phyloP scores from a whole-genome alignment of 2,329 filamentous ascomycete species.

The Echinosphaeria canescens region DNA sequence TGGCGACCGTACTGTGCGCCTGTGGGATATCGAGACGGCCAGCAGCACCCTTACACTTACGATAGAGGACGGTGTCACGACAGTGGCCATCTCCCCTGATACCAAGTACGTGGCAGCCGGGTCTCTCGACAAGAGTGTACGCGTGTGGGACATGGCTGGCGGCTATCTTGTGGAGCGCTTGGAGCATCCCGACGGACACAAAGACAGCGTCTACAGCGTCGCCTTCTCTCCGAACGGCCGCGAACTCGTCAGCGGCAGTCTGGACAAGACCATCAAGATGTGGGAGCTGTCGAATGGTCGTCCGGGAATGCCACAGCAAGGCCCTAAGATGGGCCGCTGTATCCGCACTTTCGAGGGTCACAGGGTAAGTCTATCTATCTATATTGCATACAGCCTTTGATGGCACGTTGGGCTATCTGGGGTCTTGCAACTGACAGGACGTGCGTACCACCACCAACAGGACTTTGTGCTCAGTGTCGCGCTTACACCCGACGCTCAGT shows the following conservation, averaged over 20 bases:
- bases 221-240: slow-evolving; percentile 89
- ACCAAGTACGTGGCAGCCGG: slow-evolving; percentile 87
- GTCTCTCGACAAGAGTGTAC: slow-evolving; percentile 91
- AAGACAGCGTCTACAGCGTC: slow-evolving; percentile 91
- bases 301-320: too few species aligned
- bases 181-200: slow-evolving; percentile 84
- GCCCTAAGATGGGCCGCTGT: slow-evolving; percentile 73
- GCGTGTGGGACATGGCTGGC: slow-evolving; percentile 82
- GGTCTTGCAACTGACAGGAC: too few species aligned
- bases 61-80: slow-evolving; percentile 95
- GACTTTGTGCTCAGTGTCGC: slow-evolving; percentile 96
- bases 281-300: slow-evolving; percentile 95
- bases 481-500: slow-evolving; percentile 78
- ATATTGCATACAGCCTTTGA: too few species aligned
- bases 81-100: slow-evolving; percentile 91
- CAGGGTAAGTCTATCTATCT: too few species aligned
- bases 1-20: slow-evolving; percentile 79
- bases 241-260: slow-evolving; percentile 79
- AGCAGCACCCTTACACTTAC: slow-evolving; percentile 66
- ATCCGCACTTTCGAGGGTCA: slow-evolving; percentile 96
- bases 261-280: slow-evolving; percentile 99
- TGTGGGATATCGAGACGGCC: slow-evolving; percentile 86
- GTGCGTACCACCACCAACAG: too few species aligned
- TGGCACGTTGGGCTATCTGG: too few species aligned
- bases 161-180: slow-evolving; percentile 80